These are phyloP conservation scores for Chenopodium formosanum DNA, from an alignment of 148 eudicot species.

Conservation along the genomic window DNA sequence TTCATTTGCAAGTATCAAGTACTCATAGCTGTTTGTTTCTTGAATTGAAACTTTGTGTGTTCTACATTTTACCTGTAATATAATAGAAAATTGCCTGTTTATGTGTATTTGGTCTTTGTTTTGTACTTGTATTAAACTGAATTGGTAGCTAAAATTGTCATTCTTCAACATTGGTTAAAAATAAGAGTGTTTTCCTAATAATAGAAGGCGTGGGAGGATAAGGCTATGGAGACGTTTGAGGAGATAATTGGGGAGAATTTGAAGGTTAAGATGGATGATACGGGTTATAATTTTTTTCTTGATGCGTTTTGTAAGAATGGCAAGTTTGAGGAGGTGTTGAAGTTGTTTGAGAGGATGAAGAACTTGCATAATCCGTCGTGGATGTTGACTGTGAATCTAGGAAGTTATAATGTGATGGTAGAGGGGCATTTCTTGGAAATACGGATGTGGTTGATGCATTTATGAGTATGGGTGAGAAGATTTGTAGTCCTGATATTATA, in stretches of 20 bases:
- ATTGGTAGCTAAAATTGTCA: too few species aligned
- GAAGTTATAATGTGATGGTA: slow-evolving; percentile 83
- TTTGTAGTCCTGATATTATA: slow-evolving; percentile 71
- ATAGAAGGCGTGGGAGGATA: slow-evolving; percentile 35
- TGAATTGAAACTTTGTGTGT: too few species aligned
- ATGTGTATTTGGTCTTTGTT: too few species aligned
- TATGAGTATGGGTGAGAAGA: slow-evolving; percentile 74
- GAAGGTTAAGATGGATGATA: slow-evolving; percentile 61
- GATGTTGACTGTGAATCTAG: slow-evolving; percentile 63
- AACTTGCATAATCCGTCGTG: slow-evolving; percentile 69
- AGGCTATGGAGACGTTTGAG: slow-evolving; percentile 64
- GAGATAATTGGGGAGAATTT: slow-evolving; percentile 52
- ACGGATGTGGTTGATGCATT: slow-evolving; percentile 72
- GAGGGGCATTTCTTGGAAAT: slow-evolving; percentile 72
- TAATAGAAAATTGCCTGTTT: too few species aligned
- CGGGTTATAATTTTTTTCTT: slow-evolving; percentile 62
- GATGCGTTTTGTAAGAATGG: slow-evolving; percentile 81
- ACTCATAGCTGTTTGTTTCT: too few species aligned
- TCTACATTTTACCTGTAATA: too few species aligned
- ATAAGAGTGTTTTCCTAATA: too few species aligned
- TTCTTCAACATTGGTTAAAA: too few species aligned
- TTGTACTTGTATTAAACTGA: too few species aligned
- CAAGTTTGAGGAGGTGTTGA: slow-evolving; percentile 70
- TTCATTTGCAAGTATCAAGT: too few species aligned
- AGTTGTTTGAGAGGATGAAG: slow-evolving; percentile 71